Percentiles rank a stretch among this genome's conserved stretches.
Evolutionary conservation across 2,329 filamentous ascomycete species (phyloP).

Genomic region (Lachnellula willkommii): DNA sequence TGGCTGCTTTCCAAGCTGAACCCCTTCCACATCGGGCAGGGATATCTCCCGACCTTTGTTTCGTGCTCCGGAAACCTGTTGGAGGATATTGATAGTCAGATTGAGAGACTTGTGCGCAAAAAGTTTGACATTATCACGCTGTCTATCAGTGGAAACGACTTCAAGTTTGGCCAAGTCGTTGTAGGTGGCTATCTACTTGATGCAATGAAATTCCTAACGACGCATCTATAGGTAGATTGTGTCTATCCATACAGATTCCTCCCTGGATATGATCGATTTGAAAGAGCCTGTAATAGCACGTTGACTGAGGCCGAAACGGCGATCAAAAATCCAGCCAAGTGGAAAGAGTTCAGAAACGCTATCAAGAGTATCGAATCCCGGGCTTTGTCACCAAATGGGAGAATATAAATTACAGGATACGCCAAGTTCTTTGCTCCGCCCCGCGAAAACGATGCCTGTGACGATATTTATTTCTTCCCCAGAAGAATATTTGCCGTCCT

Average conservation of each 20-base stretch:
- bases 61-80: background rate
- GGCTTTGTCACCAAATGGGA: background rate
- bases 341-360: background rate
- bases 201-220: background rate
- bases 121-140: background rate
- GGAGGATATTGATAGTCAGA: background rate
- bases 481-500: background rate
- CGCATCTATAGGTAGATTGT: background rate
- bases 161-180: background rate
- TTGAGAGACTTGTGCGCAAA: background rate
- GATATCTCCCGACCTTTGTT: background rate
- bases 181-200: background rate
- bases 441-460: background rate
- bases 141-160: slow-evolving; percentile 4
- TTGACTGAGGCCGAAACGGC: background rate
- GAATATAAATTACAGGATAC: background rate
- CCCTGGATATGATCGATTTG: background rate
- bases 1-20: background rate
- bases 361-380: background rate
- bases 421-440: background rate
- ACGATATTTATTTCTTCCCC: background rate
- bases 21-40: background rate
- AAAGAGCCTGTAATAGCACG: background rate
- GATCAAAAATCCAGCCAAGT: background rate
- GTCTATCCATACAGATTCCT: background rate